Evolutionary conservation across 2,329 filamentous ascomycete species (phyloP), one percentile per base, ranked within the genome.

Genomic region (Colletotrichum tofieldiae): DNA sequence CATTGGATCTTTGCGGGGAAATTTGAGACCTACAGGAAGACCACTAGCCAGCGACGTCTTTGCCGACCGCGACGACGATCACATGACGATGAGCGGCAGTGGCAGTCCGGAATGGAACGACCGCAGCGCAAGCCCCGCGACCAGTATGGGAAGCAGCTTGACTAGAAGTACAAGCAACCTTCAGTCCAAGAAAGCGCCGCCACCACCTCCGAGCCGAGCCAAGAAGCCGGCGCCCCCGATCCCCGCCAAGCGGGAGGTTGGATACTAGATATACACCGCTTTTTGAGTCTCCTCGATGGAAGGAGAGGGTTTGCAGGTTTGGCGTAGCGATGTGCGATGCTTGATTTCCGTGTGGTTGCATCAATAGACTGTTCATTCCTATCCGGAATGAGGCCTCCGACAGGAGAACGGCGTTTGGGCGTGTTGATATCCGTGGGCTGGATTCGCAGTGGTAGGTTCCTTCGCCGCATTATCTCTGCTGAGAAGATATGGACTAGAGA

Each of bases 191-290:
- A 86, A 86, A 72, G 83, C 81, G 0, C 84, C 85, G 5, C 85
- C 85, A 9, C 85, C 85, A 16, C 85, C 85, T 26, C 84, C 84
- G 3, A 85, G 82, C 77, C 80, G 84, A 41, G 79, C 83, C 67
- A 89, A 89, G 84, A 90, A 90, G 81, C 86, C 86, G 3, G 81
- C 88, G 14, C 88, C 88, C 56, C 88, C 88, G 2, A 61, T 75
- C n/a, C 73, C 73, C 18, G 71, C 81, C 20, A 80, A 79, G 68
- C 74, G 81, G 54, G 79, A 81, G 73, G 75, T 78, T 60, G 73
- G 77, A 37, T 80, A 80, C 62, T 78, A 76, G 72, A 64, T 66
- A 47, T 73, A 72, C 62, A 49, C 37, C 20, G 47, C 61, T 37
- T 54, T 37, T 35, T 70, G 58, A 62, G 49, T 16, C 14, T 58